Conservation (phyloP, 164 flowering plant genomes). For the grape (Vitis vinifera) region ASM3070453v1 NC_081811.1:3199001-3199500, state of each 20-base stretch:
- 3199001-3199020: no score
- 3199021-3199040: no score
- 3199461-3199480: slow-evolving; percentile 17
- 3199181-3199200: no score
- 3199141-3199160: no score
- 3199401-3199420: slow-evolving; percentile 14
- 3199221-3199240: slow-evolving; percentile 15
- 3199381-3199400: slow-evolving; percentile 4
- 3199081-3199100: no score
- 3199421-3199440: slow-evolving; percentile 22
- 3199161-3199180: no score
- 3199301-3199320: slow-evolving; percentile 26
- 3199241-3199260: slow-evolving; percentile 6
- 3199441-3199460: slow-evolving; percentile 22
- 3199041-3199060: no score
- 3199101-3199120: no score
- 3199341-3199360: slow-evolving; percentile 15
- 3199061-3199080: no score
- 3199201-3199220: slow-evolving; percentile 1
- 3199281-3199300: slow-evolving; percentile 3
- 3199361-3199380: slow-evolving; percentile 9
- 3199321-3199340: slow-evolving; percentile 25
- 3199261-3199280: slow-evolving; percentile 8
- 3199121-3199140: no score
- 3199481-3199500: slow-evolving; percentile 27